These are phyloP conservation scores for Dactylis glomerata DNA, from an alignment of 176 grass and related monocot genomes.

Conservation along the genomic window DNA sequence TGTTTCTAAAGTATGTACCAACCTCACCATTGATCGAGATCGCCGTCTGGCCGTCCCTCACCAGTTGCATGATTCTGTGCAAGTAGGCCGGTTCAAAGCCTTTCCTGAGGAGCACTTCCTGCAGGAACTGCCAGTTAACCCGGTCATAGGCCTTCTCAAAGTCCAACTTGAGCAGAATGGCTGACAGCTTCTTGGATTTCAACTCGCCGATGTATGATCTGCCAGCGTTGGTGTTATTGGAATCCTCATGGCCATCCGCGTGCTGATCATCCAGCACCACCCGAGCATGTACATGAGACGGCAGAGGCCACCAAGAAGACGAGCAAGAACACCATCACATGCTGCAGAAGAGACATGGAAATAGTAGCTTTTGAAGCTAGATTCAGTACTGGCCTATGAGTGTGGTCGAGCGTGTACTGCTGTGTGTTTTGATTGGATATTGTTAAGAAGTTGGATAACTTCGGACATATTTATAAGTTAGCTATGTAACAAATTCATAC, in stretches of 20 bases:
- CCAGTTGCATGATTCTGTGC: no score
- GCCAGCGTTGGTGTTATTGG: not conserved
- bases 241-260: not conserved
- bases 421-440: not conserved
- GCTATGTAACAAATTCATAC: not conserved
- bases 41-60: no score
- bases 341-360: not conserved
- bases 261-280: not conserved
- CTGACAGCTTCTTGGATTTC: no score
- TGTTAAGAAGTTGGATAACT: not conserved
- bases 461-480: slow-evolving; percentile 29
- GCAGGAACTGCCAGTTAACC: no score
- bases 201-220: not conserved
- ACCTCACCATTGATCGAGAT: no score
- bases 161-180: no score
- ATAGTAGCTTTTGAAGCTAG: not conserved
- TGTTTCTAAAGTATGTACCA: no score
- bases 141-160: no score
- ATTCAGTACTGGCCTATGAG: not conserved
- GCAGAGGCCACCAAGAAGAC: slow-evolving; percentile 11
- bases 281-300: slow-evolving; percentile 6
- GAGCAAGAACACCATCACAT: slow-evolving; percentile 1
- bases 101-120: no score
- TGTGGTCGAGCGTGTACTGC: not conserved
- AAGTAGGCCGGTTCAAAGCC: no score